Evolutionary conservation across 768 basidiomycete genomes (phyloP), one percentile per base, ranked within the genome.

Genomic region (Suillus brevipes): DNA sequence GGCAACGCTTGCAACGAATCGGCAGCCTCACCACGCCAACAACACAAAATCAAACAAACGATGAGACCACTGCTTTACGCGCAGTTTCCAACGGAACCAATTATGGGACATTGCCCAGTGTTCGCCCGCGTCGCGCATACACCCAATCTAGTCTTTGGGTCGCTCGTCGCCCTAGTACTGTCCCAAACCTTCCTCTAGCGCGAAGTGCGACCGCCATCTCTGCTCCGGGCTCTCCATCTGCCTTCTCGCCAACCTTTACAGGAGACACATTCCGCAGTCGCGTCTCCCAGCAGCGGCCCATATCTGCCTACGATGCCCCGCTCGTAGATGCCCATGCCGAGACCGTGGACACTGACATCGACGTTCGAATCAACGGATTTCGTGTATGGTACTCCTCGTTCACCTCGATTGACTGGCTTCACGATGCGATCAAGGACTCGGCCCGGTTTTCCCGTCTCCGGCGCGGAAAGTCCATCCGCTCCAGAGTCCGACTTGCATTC

Each of bases 381-480:
- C 89, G 94, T 34, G 92, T 95, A 40, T 77, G 76, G 93, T 95
- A 94, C 75, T 88, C 90, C 13, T 92, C 91, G 3, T 97, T 89
- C 79, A 89, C 92, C 0, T 94, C 92, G 23, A 90, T 97, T 64
- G 95, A 98, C 77, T 98, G 96, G 97, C 81, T 98, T 62, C 97
- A 98, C 71, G 97, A 98, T 79, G 86, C 93, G 47, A 94, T 98
- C 80, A 96, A 97, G 76, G 94, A 97, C 73, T 94, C 94, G 0
- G 85, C 86, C 9, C 90, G 95, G 36, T 89, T 91, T 68, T 85
- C 89, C 40, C 84, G 86, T 59, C 81, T 97, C 20, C 82, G 93
- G 66, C 84, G 80, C 58, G 85, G 87, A 64, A 89, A 86, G 69
- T 92, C 95, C 1, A 20, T 88, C 40, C 85, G 91, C 23, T 89